phyloP scores from a whole-genome alignment of 176 grass and related monocot species.

The Themeda triandra region DNA sequence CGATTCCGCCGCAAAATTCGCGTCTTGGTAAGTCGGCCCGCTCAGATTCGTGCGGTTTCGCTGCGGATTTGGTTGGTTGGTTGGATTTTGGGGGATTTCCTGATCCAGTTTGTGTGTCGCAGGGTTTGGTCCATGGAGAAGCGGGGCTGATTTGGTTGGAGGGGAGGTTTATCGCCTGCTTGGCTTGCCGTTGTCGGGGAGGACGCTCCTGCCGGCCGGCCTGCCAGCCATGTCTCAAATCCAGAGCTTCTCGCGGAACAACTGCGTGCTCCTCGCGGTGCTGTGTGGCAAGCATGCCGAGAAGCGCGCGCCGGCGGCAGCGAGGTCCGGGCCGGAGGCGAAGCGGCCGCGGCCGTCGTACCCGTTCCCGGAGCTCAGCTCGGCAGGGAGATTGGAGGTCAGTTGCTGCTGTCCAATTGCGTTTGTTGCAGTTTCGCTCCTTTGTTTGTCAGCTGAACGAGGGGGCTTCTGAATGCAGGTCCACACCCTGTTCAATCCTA shows the following conservation, averaged over 20 bases:
- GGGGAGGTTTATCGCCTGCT: not conserved
- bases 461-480: constrained; percentile 51
- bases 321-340: constrained; percentile 26
- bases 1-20: constrained; percentile 36
- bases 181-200: not conserved
- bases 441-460: not conserved
- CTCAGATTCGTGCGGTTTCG: constrained; percentile 22
- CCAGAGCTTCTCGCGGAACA: constrained; percentile 62
- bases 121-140: constrained; percentile 29
- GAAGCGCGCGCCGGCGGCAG: constrained; percentile 2
- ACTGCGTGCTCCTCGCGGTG: constrained; percentile 86
- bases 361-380: constrained; percentile 77
- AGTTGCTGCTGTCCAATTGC: not conserved
- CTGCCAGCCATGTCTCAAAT: constrained; percentile 71
- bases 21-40: constrained; percentile 19
- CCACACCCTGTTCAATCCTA: constrained; percentile 81
- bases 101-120: constrained; percentile 23
- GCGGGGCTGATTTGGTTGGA: constrained; percentile 20
- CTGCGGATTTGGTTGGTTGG: constrained; percentile 24
- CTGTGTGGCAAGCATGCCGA: constrained; percentile 74
- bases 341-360: constrained; percentile 51
- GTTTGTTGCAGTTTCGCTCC: not conserved
- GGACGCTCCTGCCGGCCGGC: not conserved
- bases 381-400: constrained; percentile 76
- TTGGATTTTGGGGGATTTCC: constrained; percentile 27